These are phyloP conservation scores for Neoboletus subvelutipes DNA, from an alignment of 768 basidiomycete genomes.

Conservation along the genomic window DNA sequence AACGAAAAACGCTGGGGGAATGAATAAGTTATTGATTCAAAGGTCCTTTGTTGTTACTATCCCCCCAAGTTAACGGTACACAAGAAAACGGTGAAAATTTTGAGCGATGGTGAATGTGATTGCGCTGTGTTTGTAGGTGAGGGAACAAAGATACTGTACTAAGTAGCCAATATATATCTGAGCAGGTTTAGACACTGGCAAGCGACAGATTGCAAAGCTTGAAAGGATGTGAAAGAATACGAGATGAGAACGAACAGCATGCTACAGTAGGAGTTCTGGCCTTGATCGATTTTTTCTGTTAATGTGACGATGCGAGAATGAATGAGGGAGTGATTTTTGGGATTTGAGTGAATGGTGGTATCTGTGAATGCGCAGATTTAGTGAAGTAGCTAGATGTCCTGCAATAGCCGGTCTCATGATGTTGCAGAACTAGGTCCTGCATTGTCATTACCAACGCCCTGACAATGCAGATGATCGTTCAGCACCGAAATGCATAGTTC, in stretches of 20 bases:
- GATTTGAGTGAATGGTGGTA: conserved; percentile 2
- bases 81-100: conserved; percentile 7
- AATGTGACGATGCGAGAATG: conserved; percentile 10
- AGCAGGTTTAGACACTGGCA: conserved; percentile 15
- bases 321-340: conserved; percentile 19
- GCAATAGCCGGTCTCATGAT: conserved; percentile 1
- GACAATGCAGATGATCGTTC: background rate
- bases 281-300: conserved; percentile 12
- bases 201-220: conserved; percentile 11
- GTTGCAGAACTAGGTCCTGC: conserved; percentile 9
- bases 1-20: background rate
- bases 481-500: background rate
- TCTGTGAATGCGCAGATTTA: background rate
- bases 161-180: conserved; percentile 25
- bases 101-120: conserved; percentile 7
- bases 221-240: conserved; percentile 5
- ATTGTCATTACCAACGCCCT: conserved; percentile 29
- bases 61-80: conserved; percentile 10
- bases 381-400: conserved; percentile 10
- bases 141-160: conserved; percentile 12
- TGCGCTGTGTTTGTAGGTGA: conserved; percentile 13
- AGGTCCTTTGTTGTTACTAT: conserved; percentile 8
- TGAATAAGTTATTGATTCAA: conserved; percentile 22
- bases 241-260: conserved; percentile 22
- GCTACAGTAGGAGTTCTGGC: conserved; percentile 23